These are phyloP conservation scores for Colletotrichum costaricense DNA, from an alignment of 2,329 filamentous ascomycete species.

Conservation along the genomic window DNA sequence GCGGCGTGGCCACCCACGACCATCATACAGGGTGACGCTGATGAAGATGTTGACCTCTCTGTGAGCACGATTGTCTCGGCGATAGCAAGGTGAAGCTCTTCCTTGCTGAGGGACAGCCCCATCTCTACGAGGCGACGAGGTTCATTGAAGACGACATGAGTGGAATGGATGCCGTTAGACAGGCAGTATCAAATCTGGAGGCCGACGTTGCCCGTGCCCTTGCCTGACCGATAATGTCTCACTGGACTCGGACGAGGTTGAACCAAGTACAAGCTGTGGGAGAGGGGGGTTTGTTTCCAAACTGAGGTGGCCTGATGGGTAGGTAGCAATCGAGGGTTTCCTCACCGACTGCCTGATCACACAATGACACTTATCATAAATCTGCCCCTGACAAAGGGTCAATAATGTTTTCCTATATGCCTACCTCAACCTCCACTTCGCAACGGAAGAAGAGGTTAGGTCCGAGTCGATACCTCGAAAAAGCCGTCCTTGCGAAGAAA, in stretches of 20 bases:
- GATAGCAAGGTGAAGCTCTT: slow-evolving; percentile 42
- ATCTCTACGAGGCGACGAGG: slow-evolving; percentile 44
- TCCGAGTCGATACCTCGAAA: neutral
- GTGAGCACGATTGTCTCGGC: slow-evolving; percentile 43
- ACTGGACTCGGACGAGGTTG: neutral
- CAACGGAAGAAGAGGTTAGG: neutral
- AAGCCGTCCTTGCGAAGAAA: neutral
- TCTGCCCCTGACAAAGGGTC: neutral
- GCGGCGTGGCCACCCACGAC: slow-evolving; percentile 47
- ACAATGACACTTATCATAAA: neutral
- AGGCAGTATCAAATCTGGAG: slow-evolving; percentile 40
- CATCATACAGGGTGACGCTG: slow-evolving; percentile 46
- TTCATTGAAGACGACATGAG: slow-evolving; percentile 45
- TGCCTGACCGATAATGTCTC: neutral
- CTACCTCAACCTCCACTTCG: neutral
- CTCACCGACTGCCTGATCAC: neutral
- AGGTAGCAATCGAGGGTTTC: neutral
- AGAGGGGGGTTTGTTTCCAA: neutral
- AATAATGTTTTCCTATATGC: neutral
- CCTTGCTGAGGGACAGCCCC: slow-evolving; percentile 41
- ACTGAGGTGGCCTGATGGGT: neutral
- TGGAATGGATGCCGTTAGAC: slow-evolving; percentile 42
- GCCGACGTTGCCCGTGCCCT: neutral
- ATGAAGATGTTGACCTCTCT: slow-evolving; percentile 42
- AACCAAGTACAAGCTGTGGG: neutral